phyloP scores from a whole-genome alignment of 495 filamentous ascomycete species.

The Penicillium lagena region DNA sequence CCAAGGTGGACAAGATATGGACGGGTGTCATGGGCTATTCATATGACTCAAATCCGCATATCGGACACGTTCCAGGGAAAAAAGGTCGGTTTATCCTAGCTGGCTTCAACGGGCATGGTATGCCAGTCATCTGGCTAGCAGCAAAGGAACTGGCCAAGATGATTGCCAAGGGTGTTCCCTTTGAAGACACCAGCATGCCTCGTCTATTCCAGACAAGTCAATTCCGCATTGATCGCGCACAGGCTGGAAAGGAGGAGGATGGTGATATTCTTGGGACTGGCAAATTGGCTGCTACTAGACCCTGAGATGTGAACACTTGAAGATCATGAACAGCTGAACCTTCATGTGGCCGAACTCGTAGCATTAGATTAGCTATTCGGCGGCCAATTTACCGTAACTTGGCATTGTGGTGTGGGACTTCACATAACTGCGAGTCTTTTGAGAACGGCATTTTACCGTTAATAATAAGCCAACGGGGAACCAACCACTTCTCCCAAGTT shows the following conservation, averaged over 20 bases:
- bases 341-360: too few species aligned
- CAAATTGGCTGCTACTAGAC: not conserved
- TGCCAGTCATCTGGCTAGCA: conserved; percentile 40
- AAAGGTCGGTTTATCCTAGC: conserved; percentile 40
- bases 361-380: too few species aligned
- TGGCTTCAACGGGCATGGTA: conserved; percentile 51
- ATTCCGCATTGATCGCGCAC: conserved; percentile 1
- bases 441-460: too few species aligned
- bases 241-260: conserved; percentile 1
- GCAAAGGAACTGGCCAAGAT: conserved; percentile 42
- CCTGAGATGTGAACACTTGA: not conserved
- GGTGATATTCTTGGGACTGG: conserved; percentile 1
- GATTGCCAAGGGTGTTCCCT: conserved; percentile 22
- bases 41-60: conserved; percentile 39
- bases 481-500: too few species aligned
- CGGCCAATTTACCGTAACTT: too few species aligned
- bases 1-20: conserved; percentile 39
- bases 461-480: too few species aligned
- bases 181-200: conserved; percentile 32
- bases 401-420: not conserved
- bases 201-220: conserved; percentile 26
- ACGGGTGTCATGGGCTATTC: conserved; percentile 43
- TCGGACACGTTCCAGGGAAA: conserved; percentile 39
- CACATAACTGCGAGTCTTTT: too few species aligned
- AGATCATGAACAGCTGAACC: too few species aligned